Conservation (phyloP, 2,329 filamentous ascomycete species). For the Furcasterigmium furcatum region DNA sequence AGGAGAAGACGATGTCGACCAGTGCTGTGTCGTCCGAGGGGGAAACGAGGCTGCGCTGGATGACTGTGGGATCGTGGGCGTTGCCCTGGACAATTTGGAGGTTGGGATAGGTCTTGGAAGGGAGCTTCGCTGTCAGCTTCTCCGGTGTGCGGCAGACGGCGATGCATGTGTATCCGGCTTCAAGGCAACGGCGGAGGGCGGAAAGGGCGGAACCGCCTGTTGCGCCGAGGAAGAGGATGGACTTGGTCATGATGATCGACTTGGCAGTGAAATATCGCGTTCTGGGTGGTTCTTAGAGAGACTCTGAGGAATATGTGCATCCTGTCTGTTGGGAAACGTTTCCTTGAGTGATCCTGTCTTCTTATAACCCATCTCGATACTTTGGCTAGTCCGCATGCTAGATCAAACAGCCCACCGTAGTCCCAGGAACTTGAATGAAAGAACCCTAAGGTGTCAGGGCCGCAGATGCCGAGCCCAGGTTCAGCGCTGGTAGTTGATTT, state of each 20-base stretch:
- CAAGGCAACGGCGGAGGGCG: constrained; percentile 40
- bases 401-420: too few relatives aligned
- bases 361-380: too few relatives aligned
- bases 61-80: constrained; percentile 33
- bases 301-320: neutral
- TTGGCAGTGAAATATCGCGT: neutral
- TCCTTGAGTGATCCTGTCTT: too few relatives aligned
- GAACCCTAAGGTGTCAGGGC: too few relatives aligned
- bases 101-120: constrained; percentile 23
- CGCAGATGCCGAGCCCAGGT: too few relatives aligned
- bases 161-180: constrained; percentile 40
- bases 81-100: constrained; percentile 45
- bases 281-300: neutral
- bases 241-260: constrained; percentile 23
- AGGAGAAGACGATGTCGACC: constrained; percentile 43
- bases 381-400: too few relatives aligned
- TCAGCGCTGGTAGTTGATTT: too few relatives aligned
- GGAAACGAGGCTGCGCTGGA: constrained; percentile 31
- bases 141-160: constrained; percentile 47
- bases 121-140: constrained; percentile 38
- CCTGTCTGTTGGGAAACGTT: too few relatives aligned
- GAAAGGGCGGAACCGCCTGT: constrained; percentile 47
- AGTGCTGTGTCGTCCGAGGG: constrained; percentile 21
- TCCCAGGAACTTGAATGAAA: too few relatives aligned
- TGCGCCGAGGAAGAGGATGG: constrained; percentile 50